A percentile compares a stretch with the other conserved stretches of the same genome.
Conservation (phyloP, 768 basidiomycete species). For the Auriscalpium vulgare region DNA sequence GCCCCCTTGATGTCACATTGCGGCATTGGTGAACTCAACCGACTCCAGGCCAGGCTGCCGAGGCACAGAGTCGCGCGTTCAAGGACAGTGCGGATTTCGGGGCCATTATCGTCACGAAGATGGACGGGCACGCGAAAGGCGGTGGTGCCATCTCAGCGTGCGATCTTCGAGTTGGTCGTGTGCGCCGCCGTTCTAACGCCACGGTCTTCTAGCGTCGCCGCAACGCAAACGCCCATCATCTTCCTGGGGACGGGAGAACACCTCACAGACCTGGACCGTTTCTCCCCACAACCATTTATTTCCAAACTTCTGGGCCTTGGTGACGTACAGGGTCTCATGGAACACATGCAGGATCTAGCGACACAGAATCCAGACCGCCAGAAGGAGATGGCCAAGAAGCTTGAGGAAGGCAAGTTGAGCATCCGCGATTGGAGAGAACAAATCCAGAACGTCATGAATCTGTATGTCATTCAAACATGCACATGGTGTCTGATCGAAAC, state of each 20-base stretch:
- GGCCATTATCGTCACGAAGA: constrained; percentile 98
- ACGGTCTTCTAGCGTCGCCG: constrained; percentile 69
- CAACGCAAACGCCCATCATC: constrained; percentile 96
- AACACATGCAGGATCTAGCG: constrained; percentile 96
- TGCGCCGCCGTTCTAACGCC: background rate
- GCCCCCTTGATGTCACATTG: background rate
- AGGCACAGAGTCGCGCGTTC: constrained; percentile 92
- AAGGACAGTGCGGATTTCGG: constrained; percentile 98
- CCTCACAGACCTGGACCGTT: constrained; percentile 92
- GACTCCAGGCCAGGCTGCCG: constrained; percentile 80
- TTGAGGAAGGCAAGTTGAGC: constrained; percentile 94
- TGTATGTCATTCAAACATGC: constrained; percentile 43
- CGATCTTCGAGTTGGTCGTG: constrained; percentile 24
- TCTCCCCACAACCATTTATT: constrained; percentile 94
- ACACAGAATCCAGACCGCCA: constrained; percentile 93
- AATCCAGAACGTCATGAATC: constrained; percentile 95
- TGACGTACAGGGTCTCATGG: constrained; percentile 94
- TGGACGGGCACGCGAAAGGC: constrained; percentile 99
- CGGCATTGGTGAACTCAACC: background rate
- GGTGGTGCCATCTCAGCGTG: constrained; percentile 99
- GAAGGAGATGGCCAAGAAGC: constrained; percentile 96
- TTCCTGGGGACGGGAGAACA: constrained; percentile 98
- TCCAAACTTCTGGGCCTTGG: constrained; percentile 94
- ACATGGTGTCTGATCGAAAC: constrained; percentile 8
- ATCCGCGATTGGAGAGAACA: constrained; percentile 98